These are phyloP conservation scores for Lagenidium sp. DNA, from an alignment of 352 stramenopile species.

Conservation along the genomic window DNA sequence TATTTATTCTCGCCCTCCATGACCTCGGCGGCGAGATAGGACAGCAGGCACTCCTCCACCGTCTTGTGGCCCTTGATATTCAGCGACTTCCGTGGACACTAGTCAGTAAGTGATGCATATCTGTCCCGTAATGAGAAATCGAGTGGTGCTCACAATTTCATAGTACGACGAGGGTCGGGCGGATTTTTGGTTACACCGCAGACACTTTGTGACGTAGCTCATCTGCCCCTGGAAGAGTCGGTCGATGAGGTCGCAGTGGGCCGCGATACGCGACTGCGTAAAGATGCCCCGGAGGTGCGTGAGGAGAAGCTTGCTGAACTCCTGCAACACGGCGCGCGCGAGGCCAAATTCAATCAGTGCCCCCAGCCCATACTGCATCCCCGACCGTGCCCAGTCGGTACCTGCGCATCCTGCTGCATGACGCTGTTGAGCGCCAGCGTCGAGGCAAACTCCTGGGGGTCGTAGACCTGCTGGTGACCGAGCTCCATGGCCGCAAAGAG, in stretches of 20 bases:
- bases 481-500: constrained; percentile 82
- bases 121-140: too few species aligned
- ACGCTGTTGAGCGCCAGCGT: constrained; percentile 75
- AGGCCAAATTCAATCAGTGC: background rate
- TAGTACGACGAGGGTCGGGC: constrained; percentile 62
- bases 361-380: background rate
- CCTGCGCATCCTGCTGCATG: constrained; percentile 84
- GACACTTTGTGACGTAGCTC: constrained; percentile 79
- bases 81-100: constrained; percentile 36
- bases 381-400: constrained; percentile 7
- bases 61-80: constrained; percentile 80
- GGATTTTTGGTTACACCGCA: constrained; percentile 59
- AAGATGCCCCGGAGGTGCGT: constrained; percentile 74
- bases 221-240: constrained; percentile 75
- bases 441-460: constrained; percentile 69
- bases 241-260: constrained; percentile 62
- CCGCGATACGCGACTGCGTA: constrained; percentile 36
- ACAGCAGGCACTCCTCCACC: constrained; percentile 57
- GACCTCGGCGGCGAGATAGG: constrained; percentile 62
- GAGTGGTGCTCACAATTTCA: constrained; percentile 73
- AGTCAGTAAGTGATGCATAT: too few species aligned
- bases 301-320: constrained; percentile 84
- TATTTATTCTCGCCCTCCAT: constrained; percentile 86
- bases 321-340: constrained; percentile 18
- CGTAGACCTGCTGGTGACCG: constrained; percentile 55